Percentiles rank a stretch among this genome's conserved stretches.
phyloP scores from a whole-genome alignment of 352 stramenopile genomes.

The Phytophthora capsici region DNA sequence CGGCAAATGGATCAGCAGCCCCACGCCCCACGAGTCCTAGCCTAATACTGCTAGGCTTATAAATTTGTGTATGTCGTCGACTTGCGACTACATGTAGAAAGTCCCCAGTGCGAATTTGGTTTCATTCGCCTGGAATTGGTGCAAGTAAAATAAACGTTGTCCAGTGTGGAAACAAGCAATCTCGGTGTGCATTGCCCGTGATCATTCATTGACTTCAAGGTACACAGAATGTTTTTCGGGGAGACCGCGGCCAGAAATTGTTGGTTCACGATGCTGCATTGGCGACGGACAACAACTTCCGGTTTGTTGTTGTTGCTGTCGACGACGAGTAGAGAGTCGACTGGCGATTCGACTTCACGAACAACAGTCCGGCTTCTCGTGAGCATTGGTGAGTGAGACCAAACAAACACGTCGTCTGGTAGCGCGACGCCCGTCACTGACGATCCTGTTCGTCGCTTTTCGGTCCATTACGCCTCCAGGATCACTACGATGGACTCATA shows the following conservation, averaged over 20 bases:
- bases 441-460: not conserved
- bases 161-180: slow-evolving; percentile 21
- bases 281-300: slow-evolving; percentile 10
- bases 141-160: slow-evolving; percentile 33
- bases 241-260: not conserved
- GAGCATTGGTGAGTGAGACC: not conserved
- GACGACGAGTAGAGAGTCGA: slow-evolving; percentile 12
- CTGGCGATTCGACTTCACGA: slow-evolving; percentile 3
- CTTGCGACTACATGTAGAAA: slow-evolving; percentile 29
- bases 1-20: slow-evolving; percentile 47
- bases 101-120: slow-evolving; percentile 11
- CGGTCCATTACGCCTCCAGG: slow-evolving; percentile 1
- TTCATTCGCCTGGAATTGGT: slow-evolving; percentile 10
- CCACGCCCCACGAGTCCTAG: slow-evolving; percentile 24
- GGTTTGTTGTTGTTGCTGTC: not conserved
- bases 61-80: slow-evolving; percentile 28
- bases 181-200: slow-evolving; percentile 8
- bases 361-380: not conserved
- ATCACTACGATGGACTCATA: slow-evolving; percentile 19
- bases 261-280: slow-evolving; percentile 3
- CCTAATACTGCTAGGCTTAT: too few relatives aligned
- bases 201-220: slow-evolving; percentile 13
- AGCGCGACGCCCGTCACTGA: not conserved
- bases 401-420: slow-evolving; percentile 1
- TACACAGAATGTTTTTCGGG: slow-evolving; percentile 22